Base-by-base conservation (phyloP, 768 basidiomycete species). In the Hericium alpestre region DNA sequence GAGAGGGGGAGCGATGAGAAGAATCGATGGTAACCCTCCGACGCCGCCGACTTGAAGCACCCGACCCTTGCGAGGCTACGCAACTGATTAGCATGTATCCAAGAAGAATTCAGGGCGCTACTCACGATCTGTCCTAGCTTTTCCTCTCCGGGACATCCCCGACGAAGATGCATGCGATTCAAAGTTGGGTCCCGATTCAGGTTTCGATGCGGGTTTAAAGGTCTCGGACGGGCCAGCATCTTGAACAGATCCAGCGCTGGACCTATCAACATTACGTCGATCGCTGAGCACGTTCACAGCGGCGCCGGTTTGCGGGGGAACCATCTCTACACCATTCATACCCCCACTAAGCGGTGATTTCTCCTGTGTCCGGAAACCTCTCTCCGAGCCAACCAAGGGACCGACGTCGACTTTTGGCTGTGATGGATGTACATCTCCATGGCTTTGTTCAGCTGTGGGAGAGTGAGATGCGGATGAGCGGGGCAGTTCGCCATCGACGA, bases 311-410 rank as follows among this genome's bases (percentile, higher is more conserved):
- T 10, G 32, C 49, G 65, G 65, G 4, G 72, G 65, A 11, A 78
- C 72, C 69, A 84, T 75, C 71, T 84, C 83, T 25, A 84, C 77
- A 0, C 83, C 83, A 20, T 78, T 75, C 70, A 86, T 75, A 3
- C 86, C 86, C 1, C 86, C 82, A 43, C 76, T 77, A 56, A 71
- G 72, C 7, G 79, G 79, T 2, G 77, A 71, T 61, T 73, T 72
- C 66, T 86, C 86, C 48, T 76, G 68, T 20, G 86, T 83, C 63
- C 74, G 71, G 60, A 87, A 85, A 2, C 86, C 84, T 4, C 86
- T 70, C 59, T 78, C 71, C 23, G 66, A 63, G 13, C 84, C 86
- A 0, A 88, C 70, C 27, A 88, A 69, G 5, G 86, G 86, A 13
- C 86, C 86, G 1, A 87, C 64, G 65, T 87, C 79, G 0, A 76